These are phyloP conservation scores for Dactylonectria macrodidyma DNA, from an alignment of 2,329 filamentous ascomycete genomes.

Conservation along the genomic window DNA sequence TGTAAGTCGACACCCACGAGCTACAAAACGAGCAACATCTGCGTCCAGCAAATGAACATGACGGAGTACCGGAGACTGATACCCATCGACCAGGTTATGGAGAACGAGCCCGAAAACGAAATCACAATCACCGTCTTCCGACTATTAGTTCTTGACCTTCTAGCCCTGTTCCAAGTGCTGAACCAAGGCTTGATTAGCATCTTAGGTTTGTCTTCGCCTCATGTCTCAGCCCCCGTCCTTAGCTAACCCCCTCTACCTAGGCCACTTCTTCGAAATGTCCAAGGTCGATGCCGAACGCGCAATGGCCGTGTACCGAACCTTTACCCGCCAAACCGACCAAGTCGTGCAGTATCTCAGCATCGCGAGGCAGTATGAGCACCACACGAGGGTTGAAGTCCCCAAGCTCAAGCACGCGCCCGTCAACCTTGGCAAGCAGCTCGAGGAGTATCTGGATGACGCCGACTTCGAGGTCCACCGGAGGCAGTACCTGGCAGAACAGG, in stretches of 20 bases:
- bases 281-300: conserved; percentile 93
- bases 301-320: conserved; percentile 91
- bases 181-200: conserved; percentile 99
- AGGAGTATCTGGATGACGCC: conserved; percentile 94
- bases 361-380: conserved; percentile 91
- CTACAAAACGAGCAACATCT: neutral
- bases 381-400: conserved; percentile 93
- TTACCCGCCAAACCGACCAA: conserved; percentile 91
- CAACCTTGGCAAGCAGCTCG: conserved; percentile 88
- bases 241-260: conserved; percentile 60
- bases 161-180: conserved; percentile 93
- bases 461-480: conserved; percentile 95
- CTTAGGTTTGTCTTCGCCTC: conserved; percentile 73
- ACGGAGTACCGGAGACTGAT: conserved; percentile 22
- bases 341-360: conserved; percentile 92
- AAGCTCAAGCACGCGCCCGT: conserved; percentile 98
- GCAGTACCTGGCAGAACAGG: conserved; percentile 91
- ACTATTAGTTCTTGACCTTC: conserved; percentile 88
- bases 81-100: conserved; percentile 75
- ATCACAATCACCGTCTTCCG: conserved; percentile 96
- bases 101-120: conserved; percentile 93
- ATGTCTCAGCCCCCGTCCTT: conserved; percentile 27
- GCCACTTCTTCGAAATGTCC: conserved; percentile 99
- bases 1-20: conserved; percentile 66
- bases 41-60: neutral